These are phyloP conservation scores for Gnetum montanum DNA, from an alignment of 75 land plant genomes.

Conservation along the genomic window DNA sequence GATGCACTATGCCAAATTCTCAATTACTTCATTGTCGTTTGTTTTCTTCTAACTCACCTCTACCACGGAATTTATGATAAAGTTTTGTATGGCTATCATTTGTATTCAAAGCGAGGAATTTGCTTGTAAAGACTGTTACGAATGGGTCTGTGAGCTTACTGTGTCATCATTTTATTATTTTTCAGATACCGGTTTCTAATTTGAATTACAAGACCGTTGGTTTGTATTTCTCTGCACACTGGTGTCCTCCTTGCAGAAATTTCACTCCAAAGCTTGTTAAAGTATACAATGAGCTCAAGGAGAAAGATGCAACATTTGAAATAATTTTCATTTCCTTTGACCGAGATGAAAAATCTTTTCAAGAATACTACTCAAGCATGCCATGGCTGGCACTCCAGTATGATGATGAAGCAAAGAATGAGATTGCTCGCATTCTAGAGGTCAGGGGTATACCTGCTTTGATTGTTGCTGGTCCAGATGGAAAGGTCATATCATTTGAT, in stretches of 20 bases:
- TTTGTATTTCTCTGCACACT: slow-evolving; percentile 65
- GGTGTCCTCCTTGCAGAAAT: slow-evolving; percentile 62
- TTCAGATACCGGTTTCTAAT: slow-evolving; percentile 46
- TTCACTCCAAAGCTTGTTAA: slow-evolving; percentile 51
- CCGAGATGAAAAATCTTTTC: slow-evolving; percentile 42
- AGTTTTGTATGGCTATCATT: too few species aligned
- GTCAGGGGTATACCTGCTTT: slow-evolving; percentile 45
- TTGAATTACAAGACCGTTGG: slow-evolving; percentile 53
- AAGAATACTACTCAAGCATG: slow-evolving; percentile 39
- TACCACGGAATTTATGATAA: too few species aligned
- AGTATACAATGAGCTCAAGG: slow-evolving; percentile 50
- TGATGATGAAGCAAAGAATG: slow-evolving; percentile 31
- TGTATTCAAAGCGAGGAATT: too few species aligned
- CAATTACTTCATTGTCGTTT: too few species aligned
- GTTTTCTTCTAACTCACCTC: too few species aligned
- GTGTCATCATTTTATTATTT: too few species aligned
- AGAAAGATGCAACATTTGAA: slow-evolving; percentile 34
- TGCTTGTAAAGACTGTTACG: too few species aligned
- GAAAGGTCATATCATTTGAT: slow-evolving; percentile 38
- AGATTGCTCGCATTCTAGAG: slow-evolving; percentile 25
- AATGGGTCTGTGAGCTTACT: too few species aligned
- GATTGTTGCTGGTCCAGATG: slow-evolving; percentile 48
- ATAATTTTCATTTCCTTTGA: slow-evolving; percentile 58
- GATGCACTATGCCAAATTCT: too few species aligned
- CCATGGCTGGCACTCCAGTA: slow-evolving; percentile 72